Base-by-base conservation (phyloP, 768 basidiomycete species). In the Roridomyces roridus region DNA sequence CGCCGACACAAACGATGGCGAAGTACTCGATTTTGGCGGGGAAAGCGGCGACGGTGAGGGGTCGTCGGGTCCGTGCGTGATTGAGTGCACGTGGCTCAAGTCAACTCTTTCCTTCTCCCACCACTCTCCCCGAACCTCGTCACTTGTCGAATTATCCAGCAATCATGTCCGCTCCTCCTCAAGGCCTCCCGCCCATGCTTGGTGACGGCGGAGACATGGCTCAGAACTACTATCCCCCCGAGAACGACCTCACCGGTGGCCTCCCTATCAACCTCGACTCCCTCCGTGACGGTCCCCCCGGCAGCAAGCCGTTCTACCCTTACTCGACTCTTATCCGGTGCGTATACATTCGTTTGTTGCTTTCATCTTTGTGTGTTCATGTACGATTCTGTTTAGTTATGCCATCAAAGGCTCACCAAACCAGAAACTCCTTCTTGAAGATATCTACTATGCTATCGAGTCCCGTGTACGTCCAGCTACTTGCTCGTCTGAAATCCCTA, bases 391-490 rank as follows among this genome's bases (percentile, higher is more conserved):
- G 44, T 59, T 31, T 65, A 94, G 92, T 62, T 94, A 94, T 70
- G 92, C 92, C 51, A 94, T 94, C 72, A 94, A 94, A 74, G 92
- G 92, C 57, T 91, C 92, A 7, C 92, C 92, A 36, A 92, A 89
- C 69, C 89, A 91, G 73, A 92, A 91, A 68, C 72, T 94, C 52
- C 76, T 94, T 51, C 75, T 94, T 47, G 92, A 94, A 75, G 92
- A 94, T 72, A 94, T 94, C 50, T 94, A 94, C 71, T 94, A 93
- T 74, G 92, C 92, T 15, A 93, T 94, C 59, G 92, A 93, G 72
- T 92, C 90, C 48, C 83, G 91, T 67, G 91, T 93, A 74, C 69
- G 88, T 81, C 48, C 49, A 44, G 28, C 34, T 42, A 46, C 29
- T 39, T 29, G 25, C 21, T 24, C 44, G 52, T 57, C 41, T 40